Percentiles rank a stretch among this genome's conserved stretches.
These are phyloP conservation scores for Fraxinus quadrangulata DNA, from an alignment of 257 asterid genomes.

Conservation along the genomic window DNA sequence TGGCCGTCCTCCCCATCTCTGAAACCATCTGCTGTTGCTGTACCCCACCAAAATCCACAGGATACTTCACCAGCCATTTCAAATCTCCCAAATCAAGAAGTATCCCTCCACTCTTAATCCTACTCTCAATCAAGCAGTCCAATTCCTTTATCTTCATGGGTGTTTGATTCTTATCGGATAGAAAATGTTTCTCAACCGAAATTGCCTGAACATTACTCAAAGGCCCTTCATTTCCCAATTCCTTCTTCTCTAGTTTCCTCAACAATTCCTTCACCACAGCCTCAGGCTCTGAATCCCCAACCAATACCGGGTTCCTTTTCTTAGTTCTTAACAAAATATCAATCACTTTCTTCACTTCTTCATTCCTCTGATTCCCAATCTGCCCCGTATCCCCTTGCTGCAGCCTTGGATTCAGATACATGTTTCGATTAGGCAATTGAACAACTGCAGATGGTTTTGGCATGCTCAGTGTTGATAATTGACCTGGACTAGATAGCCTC, in stretches of 20 bases:
- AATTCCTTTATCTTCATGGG: slow-evolving; percentile 55
- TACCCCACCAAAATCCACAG: slow-evolving; percentile 32
- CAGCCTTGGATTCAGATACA: slow-evolving; percentile 66
- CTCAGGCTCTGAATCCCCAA: slow-evolving; percentile 77
- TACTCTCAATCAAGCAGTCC: slow-evolving; percentile 48
- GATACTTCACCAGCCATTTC: slow-evolving; percentile 93
- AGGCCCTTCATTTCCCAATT: slow-evolving; percentile 40
- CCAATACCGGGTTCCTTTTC: slow-evolving; percentile 80
- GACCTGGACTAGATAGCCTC: slow-evolving; percentile 35
- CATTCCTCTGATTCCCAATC: slow-evolving; percentile 47
- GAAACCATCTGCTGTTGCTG: slow-evolving; percentile 57
- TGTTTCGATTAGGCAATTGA: slow-evolving; percentile 40
- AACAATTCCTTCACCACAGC: slow-evolving; percentile 64
- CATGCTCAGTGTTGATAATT: slow-evolving; percentile 26
- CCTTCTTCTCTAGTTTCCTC: slow-evolving; percentile 52
- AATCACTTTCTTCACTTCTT: slow-evolving; percentile 62
- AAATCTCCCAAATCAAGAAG: slow-evolving; percentile 91
- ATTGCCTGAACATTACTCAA: slow-evolving; percentile 53
- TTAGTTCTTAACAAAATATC: slow-evolving; percentile 65
- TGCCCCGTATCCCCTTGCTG: slow-evolving; percentile 40
- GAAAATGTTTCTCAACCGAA: slow-evolving; percentile 50
- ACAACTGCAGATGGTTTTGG: slow-evolving; percentile 23
- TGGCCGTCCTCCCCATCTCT: slow-evolving; percentile 57
- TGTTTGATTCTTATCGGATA: slow-evolving; percentile 44
- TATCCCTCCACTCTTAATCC: slow-evolving; percentile 55